Evolutionary conservation across 2,329 filamentous ascomycete genomes (phyloP).

Genomic region (Lojkania enalia): DNA sequence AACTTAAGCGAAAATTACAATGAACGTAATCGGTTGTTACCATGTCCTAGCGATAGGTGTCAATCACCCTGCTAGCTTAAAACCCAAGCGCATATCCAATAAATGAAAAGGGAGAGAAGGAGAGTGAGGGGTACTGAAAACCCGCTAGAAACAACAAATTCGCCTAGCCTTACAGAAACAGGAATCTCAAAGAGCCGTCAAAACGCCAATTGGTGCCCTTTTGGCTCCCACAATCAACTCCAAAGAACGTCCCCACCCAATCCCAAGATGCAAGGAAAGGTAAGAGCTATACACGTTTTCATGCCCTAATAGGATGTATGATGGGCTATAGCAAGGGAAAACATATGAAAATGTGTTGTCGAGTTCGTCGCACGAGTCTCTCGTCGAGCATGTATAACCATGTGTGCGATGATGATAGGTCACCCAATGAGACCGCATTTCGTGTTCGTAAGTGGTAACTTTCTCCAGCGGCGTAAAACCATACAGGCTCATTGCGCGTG

Average conservation of each 20-base stretch:
- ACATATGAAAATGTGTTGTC: conserved; percentile 7
- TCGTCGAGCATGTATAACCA: conserved; percentile 11
- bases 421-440: background rate
- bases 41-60: no score
- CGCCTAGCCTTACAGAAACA: no score
- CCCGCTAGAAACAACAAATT: background rate
- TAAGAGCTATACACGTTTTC: background rate
- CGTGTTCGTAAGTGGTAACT: conserved; percentile 5
- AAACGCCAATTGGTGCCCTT: background rate
- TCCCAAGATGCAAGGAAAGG: conserved; percentile 8
- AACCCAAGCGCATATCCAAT: no score
- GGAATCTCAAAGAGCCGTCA: no score
- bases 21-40: no score
- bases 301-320: background rate
- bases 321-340: background rate
- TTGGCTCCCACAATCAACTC: background rate
- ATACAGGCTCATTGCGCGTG: background rate
- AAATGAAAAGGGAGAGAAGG: no score
- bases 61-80: no score
- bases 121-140: background rate
- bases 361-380: conserved; percentile 4
- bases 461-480: background rate
- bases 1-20: conserved; percentile 5
- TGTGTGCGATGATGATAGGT: conserved; percentile 15
- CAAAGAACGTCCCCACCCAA: conserved; percentile 5